Conservation (phyloP, 148 eudicot genomes). For the Vaccinium macrocarpon region DNA sequence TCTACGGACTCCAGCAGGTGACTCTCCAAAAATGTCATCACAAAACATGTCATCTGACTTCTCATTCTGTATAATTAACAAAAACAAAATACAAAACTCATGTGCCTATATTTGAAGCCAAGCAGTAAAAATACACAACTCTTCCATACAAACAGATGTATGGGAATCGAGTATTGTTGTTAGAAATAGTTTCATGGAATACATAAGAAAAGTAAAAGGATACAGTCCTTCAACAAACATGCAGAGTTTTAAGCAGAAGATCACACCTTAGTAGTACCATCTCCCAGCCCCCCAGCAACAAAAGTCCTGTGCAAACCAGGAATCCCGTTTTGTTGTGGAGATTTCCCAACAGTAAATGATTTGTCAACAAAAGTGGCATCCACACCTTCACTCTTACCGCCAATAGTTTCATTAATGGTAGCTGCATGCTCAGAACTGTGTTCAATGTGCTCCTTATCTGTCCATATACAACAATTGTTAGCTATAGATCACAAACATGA, state of each 20-base stretch:
- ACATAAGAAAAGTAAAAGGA: not conserved
- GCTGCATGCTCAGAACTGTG: conserved; percentile 28
- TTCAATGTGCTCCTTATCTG: conserved; percentile 38
- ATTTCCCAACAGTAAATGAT: conserved; percentile 49
- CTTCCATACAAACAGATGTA: not conserved
- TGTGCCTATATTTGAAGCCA: not conserved
- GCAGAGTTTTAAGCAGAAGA: conserved; percentile 7
- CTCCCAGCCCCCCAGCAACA: conserved; percentile 68
- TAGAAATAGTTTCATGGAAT: not conserved
- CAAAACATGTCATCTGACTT: conserved; percentile 79
- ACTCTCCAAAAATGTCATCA: conserved; percentile 97
- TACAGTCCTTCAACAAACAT: not conserved
- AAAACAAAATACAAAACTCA: conserved; percentile 15
- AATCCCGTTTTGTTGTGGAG: conserved; percentile 43
- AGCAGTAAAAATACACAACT: not conserved
- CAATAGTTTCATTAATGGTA: conserved; percentile 21
- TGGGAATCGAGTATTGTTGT: not conserved
- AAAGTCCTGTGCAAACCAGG: conserved; percentile 33
- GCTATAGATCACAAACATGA: not conserved
- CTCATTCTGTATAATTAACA: conserved; percentile 65
- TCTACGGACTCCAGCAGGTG: conserved; percentile 79
- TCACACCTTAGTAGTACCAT: conserved; percentile 89
- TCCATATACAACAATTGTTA: conserved; percentile 16
- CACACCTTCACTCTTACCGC: conserved; percentile 30
- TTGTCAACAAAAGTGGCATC: conserved; percentile 32